A percentile compares a stretch with the other conserved stretches of the same genome.
These are phyloP conservation scores for Nosema muscidifuracis DNA, from an alignment of 371 early-diverging fungal species.

Conservation along the genomic window DNA sequence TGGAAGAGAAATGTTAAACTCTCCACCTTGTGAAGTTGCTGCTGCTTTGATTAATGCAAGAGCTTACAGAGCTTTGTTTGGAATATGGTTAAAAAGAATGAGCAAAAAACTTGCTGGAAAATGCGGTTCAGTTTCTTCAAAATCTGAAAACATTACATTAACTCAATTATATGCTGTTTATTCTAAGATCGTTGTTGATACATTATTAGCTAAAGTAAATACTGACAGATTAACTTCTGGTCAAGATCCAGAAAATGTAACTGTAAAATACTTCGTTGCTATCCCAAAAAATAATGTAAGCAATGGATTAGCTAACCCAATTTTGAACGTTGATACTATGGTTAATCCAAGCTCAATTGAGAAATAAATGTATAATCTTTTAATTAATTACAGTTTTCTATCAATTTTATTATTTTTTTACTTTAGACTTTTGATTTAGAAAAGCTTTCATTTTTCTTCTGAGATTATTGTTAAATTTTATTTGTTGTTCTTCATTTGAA, in stretches of 20 bases:
- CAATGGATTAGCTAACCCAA: neutral
- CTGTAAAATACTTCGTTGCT: neutral
- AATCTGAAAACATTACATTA: neutral
- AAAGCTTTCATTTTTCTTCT: neutral
- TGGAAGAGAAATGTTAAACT: neutral
- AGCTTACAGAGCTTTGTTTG: neutral
- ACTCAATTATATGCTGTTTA: neutral
- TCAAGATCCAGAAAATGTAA: neutral
- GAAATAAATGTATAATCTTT: conserved; percentile 1
- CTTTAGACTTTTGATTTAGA: neutral
- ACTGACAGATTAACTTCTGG: neutral
- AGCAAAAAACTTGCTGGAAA: neutral
- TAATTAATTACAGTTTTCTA: neutral
- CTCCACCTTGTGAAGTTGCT: neutral
- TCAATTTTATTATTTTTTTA: neutral
- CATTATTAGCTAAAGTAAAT: neutral
- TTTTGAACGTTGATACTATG: neutral
- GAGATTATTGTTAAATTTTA: neutral
- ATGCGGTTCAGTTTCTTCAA: neutral
- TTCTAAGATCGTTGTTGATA: neutral
- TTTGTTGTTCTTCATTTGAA: neutral
- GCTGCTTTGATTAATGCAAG: neutral
- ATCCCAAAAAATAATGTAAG: neutral
- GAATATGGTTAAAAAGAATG: neutral
- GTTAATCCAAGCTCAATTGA: neutral